A percentile compares a stretch with the other conserved stretches of the same genome.
phyloP scores from a whole-genome alignment of 1,139 yeast species.

The Candida frijolesensis region DNA sequence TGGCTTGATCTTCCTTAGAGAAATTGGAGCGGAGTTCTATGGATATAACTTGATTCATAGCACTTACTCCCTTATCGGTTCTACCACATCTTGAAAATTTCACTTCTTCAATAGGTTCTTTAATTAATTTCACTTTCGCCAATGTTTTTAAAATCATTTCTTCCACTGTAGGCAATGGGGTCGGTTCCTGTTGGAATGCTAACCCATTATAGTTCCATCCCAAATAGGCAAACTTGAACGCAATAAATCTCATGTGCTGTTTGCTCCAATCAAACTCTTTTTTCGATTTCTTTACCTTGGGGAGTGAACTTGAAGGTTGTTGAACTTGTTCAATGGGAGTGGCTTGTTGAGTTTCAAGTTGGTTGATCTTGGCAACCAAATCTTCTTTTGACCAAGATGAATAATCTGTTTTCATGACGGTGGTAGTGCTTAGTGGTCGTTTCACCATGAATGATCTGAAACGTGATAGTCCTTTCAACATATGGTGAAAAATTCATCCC shows the following conservation, averaged over 20 bases:
- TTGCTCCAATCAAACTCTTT: slow-evolving; percentile 70
- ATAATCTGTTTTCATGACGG: slow-evolving; percentile 26
- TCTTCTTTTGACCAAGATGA: slow-evolving; percentile 55
- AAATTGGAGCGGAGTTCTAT: slow-evolving; percentile 73
- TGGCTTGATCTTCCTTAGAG: slow-evolving; percentile 55
- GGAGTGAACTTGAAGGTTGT: background rate
- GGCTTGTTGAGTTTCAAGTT: slow-evolving; percentile 39
- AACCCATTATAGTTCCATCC: slow-evolving; percentile 96
- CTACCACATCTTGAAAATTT: slow-evolving; percentile 91
- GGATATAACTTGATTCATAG: slow-evolving; percentile 92
- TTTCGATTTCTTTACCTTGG: slow-evolving; percentile 24
- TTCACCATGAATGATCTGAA: slow-evolving; percentile 26
- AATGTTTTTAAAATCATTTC: slow-evolving; percentile 72
- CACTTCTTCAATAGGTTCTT: slow-evolving; percentile 61
- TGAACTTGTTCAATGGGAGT: background rate
- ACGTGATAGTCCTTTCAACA: slow-evolving; percentile 6
- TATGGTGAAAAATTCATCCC: background rate
- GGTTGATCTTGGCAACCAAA: slow-evolving; percentile 47
- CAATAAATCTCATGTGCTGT: slow-evolving; percentile 70
- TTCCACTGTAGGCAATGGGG: slow-evolving; percentile 88
- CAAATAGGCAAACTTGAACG: slow-evolving; percentile 78
- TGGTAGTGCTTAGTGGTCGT: slow-evolving; percentile 21
- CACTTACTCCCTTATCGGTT: slow-evolving; percentile 96
- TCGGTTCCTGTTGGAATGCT: slow-evolving; percentile 74
- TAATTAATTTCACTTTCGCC: slow-evolving; percentile 65